Base-by-base conservation (phyloP, 108 stramenopile genomes). In the Nitzschia sp. region DNA sequence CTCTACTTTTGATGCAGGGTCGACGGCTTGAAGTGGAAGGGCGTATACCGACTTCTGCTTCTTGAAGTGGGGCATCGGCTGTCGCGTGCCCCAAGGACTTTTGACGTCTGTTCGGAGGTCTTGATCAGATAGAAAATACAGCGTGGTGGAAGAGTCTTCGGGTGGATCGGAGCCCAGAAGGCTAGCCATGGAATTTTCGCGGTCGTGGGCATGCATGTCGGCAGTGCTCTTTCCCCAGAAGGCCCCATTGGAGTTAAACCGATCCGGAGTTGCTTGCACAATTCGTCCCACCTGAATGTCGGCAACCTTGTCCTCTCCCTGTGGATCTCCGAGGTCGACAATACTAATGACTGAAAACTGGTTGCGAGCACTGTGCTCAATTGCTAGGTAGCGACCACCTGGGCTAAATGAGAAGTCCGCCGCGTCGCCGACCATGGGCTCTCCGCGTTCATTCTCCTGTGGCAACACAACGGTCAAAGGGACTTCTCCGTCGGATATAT, bases 11-110 rank as follows among this genome's bases (percentile, higher is more conserved):
- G 53, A 64, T 57, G 63, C 59, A 46, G 13, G n/a, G 27, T 53
- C 21, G 25, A 36, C 59, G 1, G 57, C 28, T n/a, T 51, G 11
- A 45, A 86, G 51, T 6, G 86, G 87, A 18, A 91, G 68, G 18
- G 76, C 82, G 53, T 78, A 86, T 9, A 91, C 46, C 35, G 48
- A 58, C 3, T 51, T 56, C 18, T 17, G 30, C 25, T 60, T 67
- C 17, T 65, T 38, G 62, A 89, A 89, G 55, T 84, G 74, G 17
- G 91, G 91, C 70, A 64, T 66, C 13, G 84, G 84, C 34, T 82
- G 80, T 19, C 91, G 46, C 6, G 82, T 72, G 2, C 91, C 87
- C 91, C 87, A 92, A 1, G 91, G 87, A 72, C 69, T 75, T 34
- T 38, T 54, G 9, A 76, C 68, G 17, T 83, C 88, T 17, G 84